Percentiles rank a stretch among this genome's conserved stretches.
These are phyloP conservation scores for Cladosporium cucumerinum DNA, from an alignment of 2,329 filamentous ascomycete genomes.

Conservation along the genomic window DNA sequence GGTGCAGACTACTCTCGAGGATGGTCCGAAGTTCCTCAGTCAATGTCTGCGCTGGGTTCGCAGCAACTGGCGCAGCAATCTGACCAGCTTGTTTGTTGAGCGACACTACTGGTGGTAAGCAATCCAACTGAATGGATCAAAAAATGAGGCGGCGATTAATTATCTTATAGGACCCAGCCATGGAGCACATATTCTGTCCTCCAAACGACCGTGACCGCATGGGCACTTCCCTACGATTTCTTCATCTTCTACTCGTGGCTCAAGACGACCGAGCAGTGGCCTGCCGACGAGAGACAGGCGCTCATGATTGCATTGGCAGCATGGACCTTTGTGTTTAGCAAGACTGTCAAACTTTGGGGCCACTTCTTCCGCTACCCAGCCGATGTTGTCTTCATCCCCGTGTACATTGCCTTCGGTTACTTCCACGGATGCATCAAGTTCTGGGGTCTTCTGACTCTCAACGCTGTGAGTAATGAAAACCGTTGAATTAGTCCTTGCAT, in stretches of 20 bases:
- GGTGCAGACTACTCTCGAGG: constrained; percentile 88
- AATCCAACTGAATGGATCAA: constrained; percentile 19
- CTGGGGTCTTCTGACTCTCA: constrained; percentile 73
- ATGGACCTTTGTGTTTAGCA: constrained; percentile 78
- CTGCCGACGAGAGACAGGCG: constrained; percentile 39
- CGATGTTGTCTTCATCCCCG: constrained; percentile 74
- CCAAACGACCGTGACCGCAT: constrained; percentile 85
- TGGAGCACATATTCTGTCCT: constrained; percentile 95
- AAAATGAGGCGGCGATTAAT: neutral
- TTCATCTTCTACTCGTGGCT: constrained; percentile 67
- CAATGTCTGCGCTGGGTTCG: constrained; percentile 94
- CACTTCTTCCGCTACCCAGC: constrained; percentile 80
- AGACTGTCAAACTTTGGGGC: constrained; percentile 84
- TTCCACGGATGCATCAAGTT: constrained; percentile 91
- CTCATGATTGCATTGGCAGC: constrained; percentile 59
- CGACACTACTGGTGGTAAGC: constrained; percentile 83
- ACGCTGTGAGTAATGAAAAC: constrained; percentile 55
- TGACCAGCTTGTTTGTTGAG: constrained; percentile 83
- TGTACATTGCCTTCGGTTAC: constrained; percentile 89
- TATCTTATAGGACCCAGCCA: constrained; percentile 67
- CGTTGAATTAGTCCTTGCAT: too few species aligned
- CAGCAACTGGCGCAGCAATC: constrained; percentile 97
- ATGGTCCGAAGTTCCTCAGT: constrained; percentile 82
- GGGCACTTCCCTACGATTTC: constrained; percentile 75
- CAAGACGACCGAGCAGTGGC: constrained; percentile 57